These are phyloP conservation scores for Plenodomus tracheiphilus DNA, from an alignment of 2,329 filamentous ascomycete genomes.

Conservation along the genomic window DNA sequence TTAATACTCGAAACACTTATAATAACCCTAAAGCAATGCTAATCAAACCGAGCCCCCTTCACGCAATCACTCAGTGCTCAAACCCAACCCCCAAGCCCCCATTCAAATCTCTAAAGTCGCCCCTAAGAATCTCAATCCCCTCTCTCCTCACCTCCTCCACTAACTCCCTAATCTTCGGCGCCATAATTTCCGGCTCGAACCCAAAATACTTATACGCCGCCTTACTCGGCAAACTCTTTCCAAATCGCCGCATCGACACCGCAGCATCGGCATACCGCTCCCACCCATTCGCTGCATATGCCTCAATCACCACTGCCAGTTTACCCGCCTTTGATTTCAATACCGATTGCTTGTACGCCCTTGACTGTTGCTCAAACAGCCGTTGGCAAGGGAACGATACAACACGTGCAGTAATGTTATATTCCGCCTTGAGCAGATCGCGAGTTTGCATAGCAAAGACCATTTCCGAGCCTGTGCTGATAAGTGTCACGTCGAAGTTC, in stretches of 20 bases:
- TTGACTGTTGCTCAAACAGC: slow-evolving; percentile 50
- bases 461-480: slow-evolving; percentile 53
- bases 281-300: slow-evolving; percentile 60
- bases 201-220: slow-evolving; percentile 31
- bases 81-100: slow-evolving; percentile 10
- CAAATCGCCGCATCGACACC: slow-evolving; percentile 56
- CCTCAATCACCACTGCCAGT: slow-evolving; percentile 60
- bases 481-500: slow-evolving; percentile 49
- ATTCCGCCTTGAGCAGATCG: slow-evolving; percentile 39
- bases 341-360: slow-evolving; percentile 49
- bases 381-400: slow-evolving; percentile 53
- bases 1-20: not conserved
- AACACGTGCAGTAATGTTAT: slow-evolving; percentile 47
- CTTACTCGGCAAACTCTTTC: slow-evolving; percentile 17
- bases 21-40: not conserved
- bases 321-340: slow-evolving; percentile 47
- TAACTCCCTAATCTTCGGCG: slow-evolving; percentile 43
- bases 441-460: slow-evolving; percentile 49
- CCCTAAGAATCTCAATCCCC: slow-evolving; percentile 21
- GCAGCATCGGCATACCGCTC: slow-evolving; percentile 62
- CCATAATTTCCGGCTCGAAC: slow-evolving; percentile 52
- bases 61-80: slow-evolving; percentile 6
- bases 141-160: slow-evolving; percentile 42
- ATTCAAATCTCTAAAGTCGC: slow-evolving; percentile 15
- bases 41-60: not conserved